Conservation (phyloP, 116 monocot species). For the Dioscorea cayenensis region DNA sequence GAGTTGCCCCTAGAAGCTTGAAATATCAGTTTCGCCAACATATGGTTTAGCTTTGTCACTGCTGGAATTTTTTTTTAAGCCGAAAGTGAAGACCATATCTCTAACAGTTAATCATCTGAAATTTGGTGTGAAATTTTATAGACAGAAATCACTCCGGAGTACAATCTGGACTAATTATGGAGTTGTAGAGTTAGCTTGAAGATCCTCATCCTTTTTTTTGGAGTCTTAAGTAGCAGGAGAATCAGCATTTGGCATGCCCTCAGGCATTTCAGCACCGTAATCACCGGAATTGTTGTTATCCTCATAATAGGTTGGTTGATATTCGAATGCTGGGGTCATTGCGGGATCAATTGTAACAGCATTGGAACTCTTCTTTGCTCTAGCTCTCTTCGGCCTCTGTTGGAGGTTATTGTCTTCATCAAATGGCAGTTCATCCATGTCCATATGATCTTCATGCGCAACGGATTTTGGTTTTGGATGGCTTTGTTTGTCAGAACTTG, state of each 20-base stretch:
- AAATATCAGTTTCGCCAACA: no score
- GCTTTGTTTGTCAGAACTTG: slow-evolving; percentile 31
- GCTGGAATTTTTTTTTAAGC: no score
- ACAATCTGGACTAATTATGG: no score
- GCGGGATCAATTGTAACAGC: slow-evolving; percentile 33
- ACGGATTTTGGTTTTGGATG: slow-evolving; percentile 21
- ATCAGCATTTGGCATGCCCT: not conserved
- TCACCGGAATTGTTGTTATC: not conserved
- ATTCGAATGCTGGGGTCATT: not conserved
- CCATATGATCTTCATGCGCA: slow-evolving; percentile 16
- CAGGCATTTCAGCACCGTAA: not conserved
- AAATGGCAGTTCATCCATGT: slow-evolving; percentile 20
- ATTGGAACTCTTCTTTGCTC: slow-evolving; percentile 44
- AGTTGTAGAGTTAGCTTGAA: no score
- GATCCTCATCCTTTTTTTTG: not conserved
- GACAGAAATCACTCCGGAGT: no score
- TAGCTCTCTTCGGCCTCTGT: slow-evolving; percentile 36
- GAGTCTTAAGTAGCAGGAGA: not conserved
- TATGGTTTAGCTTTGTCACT: no score
- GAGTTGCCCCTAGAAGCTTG: no score
- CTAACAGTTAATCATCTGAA: no score
- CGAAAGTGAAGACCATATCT: no score
- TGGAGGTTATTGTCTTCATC: slow-evolving; percentile 24
- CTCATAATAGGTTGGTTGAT: not conserved
- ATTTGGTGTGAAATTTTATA: no score